Conservation (phyloP, 2,329 filamentous ascomycete species). For the Aspergillus piperis region DNA sequence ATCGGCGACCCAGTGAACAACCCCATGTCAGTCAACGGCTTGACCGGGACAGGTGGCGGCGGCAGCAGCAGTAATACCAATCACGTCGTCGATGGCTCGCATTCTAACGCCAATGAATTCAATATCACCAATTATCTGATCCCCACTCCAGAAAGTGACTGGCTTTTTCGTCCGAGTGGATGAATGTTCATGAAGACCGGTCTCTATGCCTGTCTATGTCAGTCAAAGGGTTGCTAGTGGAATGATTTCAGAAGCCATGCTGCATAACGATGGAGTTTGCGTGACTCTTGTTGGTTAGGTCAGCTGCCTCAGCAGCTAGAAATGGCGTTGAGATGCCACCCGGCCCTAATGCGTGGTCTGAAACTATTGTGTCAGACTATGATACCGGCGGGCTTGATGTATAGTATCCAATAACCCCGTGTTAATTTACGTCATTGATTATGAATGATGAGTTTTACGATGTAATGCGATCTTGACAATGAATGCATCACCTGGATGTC, state of each 20-base stretch:
- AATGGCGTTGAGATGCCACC: too few relatives aligned
- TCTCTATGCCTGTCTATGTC: too few relatives aligned
- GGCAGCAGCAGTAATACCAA: background rate
- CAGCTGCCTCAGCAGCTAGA: too few relatives aligned
- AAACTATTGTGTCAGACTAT: too few relatives aligned
- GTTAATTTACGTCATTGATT: too few relatives aligned
- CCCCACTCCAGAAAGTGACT: conserved; percentile 50
- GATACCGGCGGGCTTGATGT: background rate
- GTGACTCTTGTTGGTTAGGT: too few relatives aligned
- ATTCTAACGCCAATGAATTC: conserved; percentile 39
- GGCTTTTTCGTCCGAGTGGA: conserved; percentile 40
- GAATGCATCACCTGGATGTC: background rate
- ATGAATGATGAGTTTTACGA: background rate
- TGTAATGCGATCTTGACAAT: background rate
- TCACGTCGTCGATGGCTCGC: conserved; percentile 22
- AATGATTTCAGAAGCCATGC: too few relatives aligned
- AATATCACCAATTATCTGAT: conserved; percentile 51
- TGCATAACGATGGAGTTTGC: too few relatives aligned
- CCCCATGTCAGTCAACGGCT: conserved; percentile 40
- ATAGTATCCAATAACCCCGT: background rate
- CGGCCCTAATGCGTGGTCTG: too few relatives aligned
- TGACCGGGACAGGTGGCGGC: conserved; percentile 25
- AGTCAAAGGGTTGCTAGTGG: too few relatives aligned
- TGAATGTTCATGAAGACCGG: background rate
- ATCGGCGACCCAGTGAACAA: conserved; percentile 31